A percentile compares a stretch with the other conserved stretches of the same genome.
Conservation (phyloP, 2,329 filamentous ascomycete species). For the Parastagonospora avenae region DNA sequence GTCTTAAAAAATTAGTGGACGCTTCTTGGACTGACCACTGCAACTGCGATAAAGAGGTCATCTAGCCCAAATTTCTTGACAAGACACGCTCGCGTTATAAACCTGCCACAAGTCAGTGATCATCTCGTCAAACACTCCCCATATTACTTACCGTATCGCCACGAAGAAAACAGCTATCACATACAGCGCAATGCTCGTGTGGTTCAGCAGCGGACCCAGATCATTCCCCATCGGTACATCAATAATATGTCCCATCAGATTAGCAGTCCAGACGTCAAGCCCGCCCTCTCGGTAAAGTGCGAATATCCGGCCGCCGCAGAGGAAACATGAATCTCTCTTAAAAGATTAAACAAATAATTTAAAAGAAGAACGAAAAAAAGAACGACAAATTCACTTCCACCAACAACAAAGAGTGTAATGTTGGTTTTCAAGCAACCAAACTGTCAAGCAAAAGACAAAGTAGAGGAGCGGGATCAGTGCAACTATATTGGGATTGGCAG, state of each 20-base stretch:
- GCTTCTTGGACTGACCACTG: conserved; percentile 10
- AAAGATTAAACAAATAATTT: not conserved
- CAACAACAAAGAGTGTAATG: not conserved
- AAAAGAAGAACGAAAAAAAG: not conserved
- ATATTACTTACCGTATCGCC: conserved; percentile 23
- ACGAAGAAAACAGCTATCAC: conserved; percentile 27
- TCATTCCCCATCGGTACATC: conserved; percentile 15
- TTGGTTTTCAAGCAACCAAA: not conserved
- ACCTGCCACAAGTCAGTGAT: conserved; percentile 16
- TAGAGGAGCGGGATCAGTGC: not conserved
- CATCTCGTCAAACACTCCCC: not conserved
- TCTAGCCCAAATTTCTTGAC: conserved; percentile 33
- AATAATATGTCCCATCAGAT: conserved; percentile 27
- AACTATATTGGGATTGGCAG: not conserved
- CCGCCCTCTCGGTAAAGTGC: conserved; percentile 5
- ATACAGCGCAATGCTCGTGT: conserved; percentile 30
- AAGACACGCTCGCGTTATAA: conserved; percentile 29
- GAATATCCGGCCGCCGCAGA: conserved; percentile 7
- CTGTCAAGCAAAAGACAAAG: not conserved
- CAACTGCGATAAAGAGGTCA: conserved; percentile 33
- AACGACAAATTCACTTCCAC: not conserved
- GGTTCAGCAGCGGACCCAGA: conserved; percentile 27
- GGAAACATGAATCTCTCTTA: conserved; percentile 15
- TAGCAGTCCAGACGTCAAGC: not conserved
- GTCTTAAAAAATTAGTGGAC: not conserved